Conservation (phyloP, 2,329 filamentous ascomycete species). For the Ilyonectria sp. region DNA sequence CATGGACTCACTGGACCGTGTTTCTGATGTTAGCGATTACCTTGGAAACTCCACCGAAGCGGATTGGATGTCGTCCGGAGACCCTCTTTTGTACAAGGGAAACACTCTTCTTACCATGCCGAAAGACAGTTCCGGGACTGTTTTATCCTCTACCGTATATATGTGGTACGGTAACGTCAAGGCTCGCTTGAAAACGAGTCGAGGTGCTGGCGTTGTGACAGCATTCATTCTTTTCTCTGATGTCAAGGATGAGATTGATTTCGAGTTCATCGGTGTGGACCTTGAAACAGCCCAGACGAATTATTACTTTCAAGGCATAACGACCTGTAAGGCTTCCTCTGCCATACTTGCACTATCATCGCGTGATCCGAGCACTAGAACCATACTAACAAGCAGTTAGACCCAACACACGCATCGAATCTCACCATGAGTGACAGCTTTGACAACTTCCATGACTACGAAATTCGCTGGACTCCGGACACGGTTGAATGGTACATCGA, state of each 20-base stretch:
- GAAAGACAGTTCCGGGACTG: conserved; percentile 85
- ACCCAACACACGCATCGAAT: conserved; percentile 85
- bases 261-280: conserved; percentile 91
- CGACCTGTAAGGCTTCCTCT: conserved; percentile 50
- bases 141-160: conserved; percentile 87
- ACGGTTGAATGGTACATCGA: conserved; percentile 89
- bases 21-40: conserved; percentile 83
- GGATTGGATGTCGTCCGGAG: conserved; percentile 92
- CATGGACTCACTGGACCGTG: conserved; percentile 78
- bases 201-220: conserved; percentile 90
- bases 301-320: conserved; percentile 96
- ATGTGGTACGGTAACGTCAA: conserved; percentile 98
- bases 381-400: conserved; percentile 38
- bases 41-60: conserved; percentile 84
- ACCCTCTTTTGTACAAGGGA: conserved; percentile 78
- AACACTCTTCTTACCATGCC: conserved; percentile 91
- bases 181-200: conserved; percentile 86
- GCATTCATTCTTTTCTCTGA: conserved; percentile 97
- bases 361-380: background rate
- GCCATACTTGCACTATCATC: background rate
- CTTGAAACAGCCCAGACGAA: conserved; percentile 89
- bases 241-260: conserved; percentile 98
- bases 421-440: conserved; percentile 80
- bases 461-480: conserved; percentile 93
- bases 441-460: conserved; percentile 87